Percentiles rank a stretch among this genome's conserved stretches.
phyloP scores from a whole-genome alignment of 441 rosid species.

The Gossypium davidsonii region DNA sequence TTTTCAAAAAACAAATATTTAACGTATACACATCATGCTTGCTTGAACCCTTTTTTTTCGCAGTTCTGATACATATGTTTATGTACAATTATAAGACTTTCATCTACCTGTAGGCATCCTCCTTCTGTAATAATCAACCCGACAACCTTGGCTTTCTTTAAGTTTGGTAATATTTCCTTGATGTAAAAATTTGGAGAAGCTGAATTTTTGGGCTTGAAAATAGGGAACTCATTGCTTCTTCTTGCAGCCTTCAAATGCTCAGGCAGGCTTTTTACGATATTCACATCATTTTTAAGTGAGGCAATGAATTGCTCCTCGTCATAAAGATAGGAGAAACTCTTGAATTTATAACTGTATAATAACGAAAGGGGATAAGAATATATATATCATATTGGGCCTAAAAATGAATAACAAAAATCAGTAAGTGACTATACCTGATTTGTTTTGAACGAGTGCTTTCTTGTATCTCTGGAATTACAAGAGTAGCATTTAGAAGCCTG shows the following conservation, averaged over 20 bases:
- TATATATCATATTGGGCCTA: constrained; percentile 1
- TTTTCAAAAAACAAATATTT: neutral
- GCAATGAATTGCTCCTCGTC: constrained; percentile 92
- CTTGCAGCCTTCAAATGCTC: constrained; percentile 72
- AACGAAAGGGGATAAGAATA: constrained; percentile 13
- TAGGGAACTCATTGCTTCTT: constrained; percentile 65
- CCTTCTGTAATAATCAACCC: constrained; percentile 77
- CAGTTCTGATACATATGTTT: neutral
- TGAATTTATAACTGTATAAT: constrained; percentile 64
- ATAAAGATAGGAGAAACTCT: constrained; percentile 92
- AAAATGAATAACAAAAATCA: constrained; percentile 15
- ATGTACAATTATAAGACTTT: constrained; percentile 11
- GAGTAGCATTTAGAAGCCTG: constrained; percentile 99
- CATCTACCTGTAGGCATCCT: constrained; percentile 84
- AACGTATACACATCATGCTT: neutral
- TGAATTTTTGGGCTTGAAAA: constrained; percentile 68
- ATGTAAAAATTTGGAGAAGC: constrained; percentile 76
- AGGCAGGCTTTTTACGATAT: constrained; percentile 66
- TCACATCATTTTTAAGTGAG: constrained; percentile 73
- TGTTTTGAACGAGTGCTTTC: constrained; percentile 80
- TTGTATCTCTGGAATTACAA: constrained; percentile 99
- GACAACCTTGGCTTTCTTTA: constrained; percentile 64
- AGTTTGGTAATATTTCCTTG: constrained; percentile 66
- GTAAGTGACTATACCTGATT: constrained; percentile 53
- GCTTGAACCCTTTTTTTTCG: neutral